Base-by-base conservation (phyloP, 148 eudicot genomes). In the Silene conica region DNA sequence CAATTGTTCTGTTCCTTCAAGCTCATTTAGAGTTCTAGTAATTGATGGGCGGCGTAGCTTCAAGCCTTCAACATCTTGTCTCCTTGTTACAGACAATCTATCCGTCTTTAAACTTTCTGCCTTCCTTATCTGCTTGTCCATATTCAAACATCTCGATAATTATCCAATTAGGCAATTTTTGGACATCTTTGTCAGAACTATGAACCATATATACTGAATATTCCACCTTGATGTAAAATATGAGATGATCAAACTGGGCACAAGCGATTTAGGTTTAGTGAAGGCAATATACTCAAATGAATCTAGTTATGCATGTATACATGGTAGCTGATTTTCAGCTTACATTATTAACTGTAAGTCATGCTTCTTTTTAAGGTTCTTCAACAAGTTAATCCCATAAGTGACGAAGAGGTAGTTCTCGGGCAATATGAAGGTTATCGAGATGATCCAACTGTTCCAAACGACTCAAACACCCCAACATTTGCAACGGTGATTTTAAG, bases 381-480 rank as follows among this genome's bases (percentile, higher is more conserved):
- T 58, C 92, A 94, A 83, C 85, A 91, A 38, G 87, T 94, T 38
- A 55, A 84, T 65, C 88, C 90, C 8, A 82, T 94, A 68, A 84
- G 84, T 63, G 92, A 91, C 78, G 93, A 94, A 46, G 98, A 94
- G 73, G 97, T 94, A 68, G 93, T 94, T 61, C 89, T 94, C 69
- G 98, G 98, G 71, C 98, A 94, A 78, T 94, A 94, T 67, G 87
- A 94, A 64, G 98, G 98, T 67, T 94, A 94, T 78, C 84, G 45
- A 76, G 90, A 85, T 63, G 98, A 94, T 70, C 98, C 97, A 75
- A 91, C 96, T 28, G 98, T 94, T 77, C 98, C 98, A 46, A 80
- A 87, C 26, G 69, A 84, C 72, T 94, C 98, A 14, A 89, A 94
- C 64, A 94, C 98, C 70, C 98, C 98, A 54, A 94, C 98, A 76